Evolutionary conservation across 2,329 filamentous ascomycete genomes (phyloP), one percentile per base, ranked within the genome.

Genomic region (Penicillium brevicompactum): DNA sequence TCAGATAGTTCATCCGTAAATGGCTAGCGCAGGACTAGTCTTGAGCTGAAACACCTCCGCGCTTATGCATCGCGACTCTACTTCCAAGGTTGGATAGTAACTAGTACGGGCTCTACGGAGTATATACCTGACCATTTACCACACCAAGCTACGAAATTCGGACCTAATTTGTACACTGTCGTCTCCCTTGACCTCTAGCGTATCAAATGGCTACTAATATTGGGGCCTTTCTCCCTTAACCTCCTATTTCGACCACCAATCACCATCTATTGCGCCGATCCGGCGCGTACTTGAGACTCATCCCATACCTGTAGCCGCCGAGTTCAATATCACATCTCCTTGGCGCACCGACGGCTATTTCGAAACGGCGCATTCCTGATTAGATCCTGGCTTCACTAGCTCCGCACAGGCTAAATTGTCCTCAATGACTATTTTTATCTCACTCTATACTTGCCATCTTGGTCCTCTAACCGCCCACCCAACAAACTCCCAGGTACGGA

Each of bases 251-350:
- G 9, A 10, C 18, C 38, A 41, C 38, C 41, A 46, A 53, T 51
- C 45, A 24, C 27, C 9, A 43, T 27, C 46, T 47, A 52, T 65
- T 55, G 65, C 55, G 55, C 44, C 38, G 51, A 53, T 47, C 47
- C 59, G 56, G 63, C 62, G 62, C 62, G 60, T 66, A 66, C 51
- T 40, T 63, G 57, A 58, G 51, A 57, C 56, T 60, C 38, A 46
- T 55, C 49, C 41, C 55, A 60, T 55, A 58, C 54, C 53, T 65
- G 57, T 65, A 64, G 59, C 59, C 63, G 63, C 63, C 59, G 62
- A 56, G 44, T 49, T 57, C 30, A 46, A 48, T 51, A 63, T 63
- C 61, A 63, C 62, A 60, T 42, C 54, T 45, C 49, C 49, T 24
- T 37, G 45, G 45, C 46, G 46, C 50, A 51, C 49, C 49, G 31